Evolutionary conservation across 106 monocot species (phyloP), one percentile per base, ranked within the genome.

Genomic region (Dioscorea alata): DNA sequence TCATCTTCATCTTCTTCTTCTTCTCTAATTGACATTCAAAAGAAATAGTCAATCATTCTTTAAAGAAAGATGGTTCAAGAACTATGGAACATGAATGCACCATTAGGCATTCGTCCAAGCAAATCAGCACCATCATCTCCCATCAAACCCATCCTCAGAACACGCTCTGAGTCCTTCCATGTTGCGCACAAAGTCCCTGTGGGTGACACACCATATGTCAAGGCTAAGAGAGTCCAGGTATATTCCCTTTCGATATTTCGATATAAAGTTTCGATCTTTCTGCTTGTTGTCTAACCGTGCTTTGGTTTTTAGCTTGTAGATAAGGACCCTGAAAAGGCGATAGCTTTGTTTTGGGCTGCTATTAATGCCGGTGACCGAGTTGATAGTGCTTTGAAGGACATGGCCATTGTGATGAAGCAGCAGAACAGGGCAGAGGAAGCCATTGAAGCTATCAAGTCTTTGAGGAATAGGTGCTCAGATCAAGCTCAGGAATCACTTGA

Each of bases 391-490:
- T 72, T 96, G 24, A 96, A 96, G 65, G 91, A 96, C 81, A 96
- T 96, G 91, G 95, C 95, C 33, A 88, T 96, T 25, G 96, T 96
- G 48, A 96, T 96, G 96, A 96, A 96, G 81, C 96, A 96, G 70
- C 84, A 92, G 80, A 92, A 97, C 60, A 71, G 96, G 13, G 84
- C 96, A 7, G 96, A 97, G 69, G 96, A 97, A 69, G 96, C 96
- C 23, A 87, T 97, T 31, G 92, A 97, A 48, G 96, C 96, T 15
- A 92, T 97, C 76, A 91, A 81, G 68, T 92, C 91, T 28, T 65
- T 97, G 65, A 71, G 96, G 51, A 57, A 42, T 67, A 79, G 86
- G 51, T 97, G 96, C 72, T 84, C 96, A 9, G 80, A 84, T 28
- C 88, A 92, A 59, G 86, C 96, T 9, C 96, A 97, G 62, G 96